Conservation (phyloP, 192 early-diverging fungal species). For the Umbelopsis sp. region DNA sequence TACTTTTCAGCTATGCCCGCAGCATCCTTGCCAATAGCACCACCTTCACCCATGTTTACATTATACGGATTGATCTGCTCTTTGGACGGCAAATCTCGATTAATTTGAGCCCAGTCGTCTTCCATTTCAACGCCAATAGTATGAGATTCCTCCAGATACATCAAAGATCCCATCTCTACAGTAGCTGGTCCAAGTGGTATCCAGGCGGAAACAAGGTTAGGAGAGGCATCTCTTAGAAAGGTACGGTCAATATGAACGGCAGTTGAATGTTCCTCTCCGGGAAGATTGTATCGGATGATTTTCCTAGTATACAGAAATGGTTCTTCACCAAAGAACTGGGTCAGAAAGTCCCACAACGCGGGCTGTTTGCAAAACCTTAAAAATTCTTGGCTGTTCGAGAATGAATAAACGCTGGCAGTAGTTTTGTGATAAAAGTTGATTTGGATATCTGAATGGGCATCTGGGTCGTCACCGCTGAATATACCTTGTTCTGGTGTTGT, state of each 20-base stretch:
- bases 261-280: not conserved
- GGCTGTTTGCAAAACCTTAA: not conserved
- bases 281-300: not conserved
- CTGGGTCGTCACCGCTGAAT: conserved; percentile 4
- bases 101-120: not conserved
- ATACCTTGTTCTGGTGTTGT: conserved; percentile 1
- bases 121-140: conserved; percentile 2
- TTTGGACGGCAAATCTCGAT: not conserved
- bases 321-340: not conserved
- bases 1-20: not conserved
- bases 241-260: conserved; percentile 12
- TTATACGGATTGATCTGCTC: conserved; percentile 9
- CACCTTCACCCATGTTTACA: conserved; percentile 12
- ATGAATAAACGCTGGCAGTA: not conserved
- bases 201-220: not conserved
- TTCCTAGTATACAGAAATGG: conserved; percentile 3
- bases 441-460: conserved; percentile 1
- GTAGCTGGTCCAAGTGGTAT: conserved; percentile 7
- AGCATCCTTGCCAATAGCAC: conserved; percentile 11
- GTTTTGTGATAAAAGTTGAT: conserved; percentile 16
- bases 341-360: not conserved
- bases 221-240: not conserved
- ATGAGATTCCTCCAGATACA: conserved; percentile 11
- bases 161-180: conserved; percentile 2
- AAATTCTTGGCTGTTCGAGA: not conserved